These are phyloP conservation scores for Ilyonectria robusta DNA, from an alignment of 2,329 filamentous ascomycete species.

Conservation along the genomic window DNA sequence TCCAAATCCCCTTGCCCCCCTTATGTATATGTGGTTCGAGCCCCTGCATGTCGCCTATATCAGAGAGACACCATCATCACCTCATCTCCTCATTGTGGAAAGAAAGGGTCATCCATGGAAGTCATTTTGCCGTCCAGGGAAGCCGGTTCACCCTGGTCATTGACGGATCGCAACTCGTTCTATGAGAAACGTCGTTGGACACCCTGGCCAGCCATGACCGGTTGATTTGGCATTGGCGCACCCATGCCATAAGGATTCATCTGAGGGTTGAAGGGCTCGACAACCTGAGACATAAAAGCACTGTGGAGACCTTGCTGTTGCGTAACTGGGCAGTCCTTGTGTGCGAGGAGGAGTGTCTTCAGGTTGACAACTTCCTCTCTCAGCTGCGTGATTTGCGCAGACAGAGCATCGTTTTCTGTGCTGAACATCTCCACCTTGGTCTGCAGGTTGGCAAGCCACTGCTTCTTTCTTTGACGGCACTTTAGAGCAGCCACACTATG, in stretches of 20 bases:
- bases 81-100: constrained; percentile 33
- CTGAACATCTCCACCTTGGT: constrained; percentile 94
- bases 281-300: constrained; percentile 69
- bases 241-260: constrained; percentile 74
- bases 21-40: constrained; percentile 44
- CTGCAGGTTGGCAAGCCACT: constrained; percentile 96
- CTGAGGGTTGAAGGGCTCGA: constrained; percentile 68
- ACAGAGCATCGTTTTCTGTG: constrained; percentile 90
- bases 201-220: constrained; percentile 69
- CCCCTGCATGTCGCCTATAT: constrained; percentile 5
- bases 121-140: constrained; percentile 23
- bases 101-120: constrained; percentile 39
- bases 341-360: constrained; percentile 91
- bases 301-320: constrained; percentile 80
- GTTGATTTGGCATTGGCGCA: constrained; percentile 65
- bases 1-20: constrained; percentile 30
- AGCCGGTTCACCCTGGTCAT: constrained; percentile 4
- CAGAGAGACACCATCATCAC: constrained; percentile 15
- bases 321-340: constrained; percentile 96
- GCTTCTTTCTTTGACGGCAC: constrained; percentile 98
- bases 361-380: constrained; percentile 95
- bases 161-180: constrained; percentile 41
- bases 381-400: constrained; percentile 84
- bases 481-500: constrained; percentile 93
- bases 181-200: constrained; percentile 72